phyloP scores from a whole-genome alignment of 2,329 filamentous ascomycete species.

The Colletotrichum noveboracense region DNA sequence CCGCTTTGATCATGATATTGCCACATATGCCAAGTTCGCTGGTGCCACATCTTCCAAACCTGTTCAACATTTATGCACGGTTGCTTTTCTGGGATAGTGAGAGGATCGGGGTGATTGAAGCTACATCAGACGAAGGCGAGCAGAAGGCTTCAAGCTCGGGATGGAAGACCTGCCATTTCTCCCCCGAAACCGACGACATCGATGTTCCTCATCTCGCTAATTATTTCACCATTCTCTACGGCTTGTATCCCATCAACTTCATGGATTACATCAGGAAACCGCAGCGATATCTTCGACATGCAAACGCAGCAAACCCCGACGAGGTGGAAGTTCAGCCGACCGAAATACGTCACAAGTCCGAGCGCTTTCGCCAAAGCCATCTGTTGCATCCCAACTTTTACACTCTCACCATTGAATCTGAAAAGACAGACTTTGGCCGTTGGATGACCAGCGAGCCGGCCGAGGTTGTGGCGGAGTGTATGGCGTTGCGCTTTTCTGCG shows the following conservation, averaged over 20 bases:
- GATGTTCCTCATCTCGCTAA: slow-evolving; percentile 71
- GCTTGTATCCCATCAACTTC: slow-evolving; percentile 84
- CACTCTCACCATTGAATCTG: slow-evolving; percentile 77
- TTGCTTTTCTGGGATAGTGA: slow-evolving; percentile 79
- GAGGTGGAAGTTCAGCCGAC: slow-evolving; percentile 80
- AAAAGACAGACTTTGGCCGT: slow-evolving; percentile 75
- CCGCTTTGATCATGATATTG: slow-evolving; percentile 79
- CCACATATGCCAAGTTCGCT: slow-evolving; percentile 80
- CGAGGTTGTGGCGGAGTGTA: slow-evolving; percentile 81
- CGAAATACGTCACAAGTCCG: slow-evolving; percentile 77
- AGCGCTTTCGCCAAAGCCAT: slow-evolving; percentile 75
- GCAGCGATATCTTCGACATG: slow-evolving; percentile 76
- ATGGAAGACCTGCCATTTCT: slow-evolving; percentile 71
- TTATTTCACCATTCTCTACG: slow-evolving; percentile 84
- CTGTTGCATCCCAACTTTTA: slow-evolving; percentile 86
- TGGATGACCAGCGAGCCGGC: slow-evolving; percentile 83
- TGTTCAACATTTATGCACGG: slow-evolving; percentile 84
- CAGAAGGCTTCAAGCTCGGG: slow-evolving; percentile 35
- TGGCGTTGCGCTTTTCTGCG: slow-evolving; percentile 62
- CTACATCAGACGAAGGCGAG: slow-evolving; percentile 44
- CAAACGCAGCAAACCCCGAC: slow-evolving; percentile 72
- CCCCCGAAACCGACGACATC: slow-evolving; percentile 66
- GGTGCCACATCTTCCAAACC: slow-evolving; percentile 69
- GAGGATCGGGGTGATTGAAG: slow-evolving; percentile 43
- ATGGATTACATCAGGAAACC: slow-evolving; percentile 87